A percentile compares a stretch with the other conserved stretches of the same genome.
These are phyloP conservation scores for Liquidambar formosana DNA, from an alignment of 164 flowering plant genomes.

Conservation along the genomic window DNA sequence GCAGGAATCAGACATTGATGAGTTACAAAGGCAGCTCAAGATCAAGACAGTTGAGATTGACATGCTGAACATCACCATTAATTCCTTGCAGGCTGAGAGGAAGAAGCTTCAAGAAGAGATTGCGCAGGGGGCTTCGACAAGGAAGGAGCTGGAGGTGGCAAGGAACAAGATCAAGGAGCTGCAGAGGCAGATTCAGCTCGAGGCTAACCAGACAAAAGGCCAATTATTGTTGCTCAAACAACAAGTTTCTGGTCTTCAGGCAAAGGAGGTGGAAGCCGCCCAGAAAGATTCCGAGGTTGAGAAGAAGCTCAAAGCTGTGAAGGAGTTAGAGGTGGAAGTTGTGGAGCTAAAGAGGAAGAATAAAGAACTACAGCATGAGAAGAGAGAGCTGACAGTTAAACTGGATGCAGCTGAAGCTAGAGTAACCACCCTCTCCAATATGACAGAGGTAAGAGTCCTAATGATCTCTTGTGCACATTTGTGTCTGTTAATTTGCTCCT, in stretches of 20 bases:
- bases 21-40: constrained; percentile 86
- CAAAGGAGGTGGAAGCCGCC: constrained; percentile 82
- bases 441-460: constrained; percentile 70
- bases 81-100: constrained; percentile 81
- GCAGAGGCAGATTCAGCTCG: constrained; percentile 92
- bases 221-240: constrained; percentile 88
- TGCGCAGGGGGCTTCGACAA: constrained; percentile 38
- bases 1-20: constrained; percentile 75
- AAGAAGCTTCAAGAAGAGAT: constrained; percentile 88
- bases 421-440: constrained; percentile 61
- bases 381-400: constrained; percentile 78
- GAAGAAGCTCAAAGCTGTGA: constrained; percentile 74
- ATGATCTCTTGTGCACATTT: background rate
- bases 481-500: background rate
- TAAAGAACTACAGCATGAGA: constrained; percentile 91
- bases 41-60: constrained; percentile 87
- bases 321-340: constrained; percentile 79
- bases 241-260: constrained; percentile 75
- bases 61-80: constrained; percentile 83
- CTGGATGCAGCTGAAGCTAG: constrained; percentile 77
- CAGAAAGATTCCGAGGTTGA: constrained; percentile 68
- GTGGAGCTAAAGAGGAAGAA: constrained; percentile 88
- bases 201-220: constrained; percentile 87
- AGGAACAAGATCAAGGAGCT: constrained; percentile 86
- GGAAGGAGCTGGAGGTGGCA: constrained; percentile 77